Evolutionary conservation across 2,329 filamentous ascomycete species (phyloP), one percentile per base, ranked within the genome.

Genomic region (Alternaria incomplexa): DNA sequence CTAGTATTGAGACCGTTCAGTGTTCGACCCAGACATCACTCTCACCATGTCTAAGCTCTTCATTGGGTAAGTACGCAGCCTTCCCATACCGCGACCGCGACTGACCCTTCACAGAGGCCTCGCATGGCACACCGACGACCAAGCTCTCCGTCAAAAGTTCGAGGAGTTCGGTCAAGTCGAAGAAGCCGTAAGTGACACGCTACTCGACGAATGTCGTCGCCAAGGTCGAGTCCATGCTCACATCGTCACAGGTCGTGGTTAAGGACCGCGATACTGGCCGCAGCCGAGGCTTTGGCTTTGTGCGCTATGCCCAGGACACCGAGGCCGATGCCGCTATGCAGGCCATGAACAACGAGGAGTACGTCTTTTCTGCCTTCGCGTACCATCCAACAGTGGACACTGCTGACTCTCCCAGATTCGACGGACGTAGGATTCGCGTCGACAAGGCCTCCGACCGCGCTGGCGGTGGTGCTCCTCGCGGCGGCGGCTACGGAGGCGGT

Each of bases 221-320:
- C n/a, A 12, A 43, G 58, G 13, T 30, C 22, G 20, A 15, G 22
- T n/a, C n/a, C 57, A 47, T 48, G 61, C 73, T 76, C 56, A 76
- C 69, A 53, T 57, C 43, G 6, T 48, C 40, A 52, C 77, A 98
- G 95, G 92, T 97, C 67, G 95, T 99, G 72, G 94, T 98, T 76
- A 98, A 97, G 85, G 95, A 99, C 82, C 93, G 94, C 77, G 95
- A 98, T 79, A 97, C 95, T 77, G 92, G 93, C 75, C 93, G 95
- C 81, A 97, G 94, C 86, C 93, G 96, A 81, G 96, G 96, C 64
- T 99, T 98, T 81, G 96, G 96, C 51, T 98, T 98, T 81, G 95
- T 99, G 68, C 92, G 94, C 73, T 99, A 95, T 83, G 83, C 88
- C 55, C 88, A 89, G 69, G 92, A 94, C 69, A 82, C 85, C 48